phyloP scores from a whole-genome alignment of 257 asterid genomes.

The Ilex asprella region DNA sequence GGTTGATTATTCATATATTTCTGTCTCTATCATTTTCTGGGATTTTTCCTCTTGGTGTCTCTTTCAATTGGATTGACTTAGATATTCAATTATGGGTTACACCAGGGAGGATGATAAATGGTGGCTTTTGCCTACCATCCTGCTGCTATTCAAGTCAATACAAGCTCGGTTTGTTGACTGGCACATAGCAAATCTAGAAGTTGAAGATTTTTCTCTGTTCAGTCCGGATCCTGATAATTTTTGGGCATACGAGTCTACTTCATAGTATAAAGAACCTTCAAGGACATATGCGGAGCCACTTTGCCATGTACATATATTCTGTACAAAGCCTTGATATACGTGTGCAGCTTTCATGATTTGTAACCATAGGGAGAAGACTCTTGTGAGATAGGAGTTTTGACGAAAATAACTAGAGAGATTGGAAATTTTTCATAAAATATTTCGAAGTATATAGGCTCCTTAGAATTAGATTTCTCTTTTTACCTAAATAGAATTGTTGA shows the following conservation, averaged over 20 bases:
- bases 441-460: not conserved
- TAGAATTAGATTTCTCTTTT: not conserved
- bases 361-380: constrained; percentile 11
- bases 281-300: constrained; percentile 3
- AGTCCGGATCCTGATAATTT: constrained; percentile 87
- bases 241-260: constrained; percentile 79
- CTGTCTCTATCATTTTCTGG: no score
- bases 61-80: no score
- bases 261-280: constrained; percentile 33
- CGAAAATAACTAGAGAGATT: no score
- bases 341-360: constrained; percentile 35
- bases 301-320: constrained; percentile 29
- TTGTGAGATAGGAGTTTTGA: no score
- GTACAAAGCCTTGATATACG: constrained; percentile 35
- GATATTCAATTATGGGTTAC: no score
- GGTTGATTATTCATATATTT: no score
- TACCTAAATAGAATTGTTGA: no score
- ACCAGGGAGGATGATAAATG: constrained; percentile 81
- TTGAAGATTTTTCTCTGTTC: constrained; percentile 76
- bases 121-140: constrained; percentile 86
- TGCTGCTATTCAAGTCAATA: constrained; percentile 58
- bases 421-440: no score
- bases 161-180: constrained; percentile 91
- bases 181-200: constrained; percentile 86
- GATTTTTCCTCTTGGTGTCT: no score